Evolutionary conservation across 805 yeast species (phyloP), one percentile per base, ranked within the genome.

Genomic region (Pichia occidentalis): DNA sequence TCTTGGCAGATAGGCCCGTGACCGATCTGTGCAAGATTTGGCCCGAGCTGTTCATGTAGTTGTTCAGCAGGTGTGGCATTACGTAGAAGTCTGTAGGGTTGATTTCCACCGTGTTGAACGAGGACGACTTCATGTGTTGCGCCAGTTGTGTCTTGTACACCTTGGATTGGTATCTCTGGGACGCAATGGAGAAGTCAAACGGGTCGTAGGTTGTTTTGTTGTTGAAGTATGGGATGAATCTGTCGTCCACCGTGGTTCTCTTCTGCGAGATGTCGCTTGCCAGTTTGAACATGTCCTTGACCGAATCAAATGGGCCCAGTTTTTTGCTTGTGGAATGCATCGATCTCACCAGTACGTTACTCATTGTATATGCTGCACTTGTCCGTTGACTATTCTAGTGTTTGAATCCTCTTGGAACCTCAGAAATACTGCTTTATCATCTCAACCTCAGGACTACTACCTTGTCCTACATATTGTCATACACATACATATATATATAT

Each of bases 21-120:
- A 76, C 73, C 37, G 76, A 75, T 43, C 90, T 71, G 16, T 86
- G 84, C 36, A 78, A 62, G 30, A 87, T 85, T 52, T 76, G 78
- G 13, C 97, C 97, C 5, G 85, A 75, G 16, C 78, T 60, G 7
- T 83, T 67, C 38, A 86, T 56, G 52, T 74, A 87, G 31, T 70
- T 65, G 1, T 86, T 76, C 40, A 88, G 67, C 12, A 77, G 61
- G 43, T 69, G 75, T 5, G 95, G 94, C 57, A 80, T 74, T 44
- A 80, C 69, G 60, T 85, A 85, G 41, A 80, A 71, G 52, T 76
- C 80, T 26, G 73, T 59, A 22, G 95, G 94, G 51, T 84, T 73
- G 25, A 80, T 66, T 16, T 75, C 80, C 31, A 49, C 52, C 5
- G 59, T 47, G 39, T 59, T 57, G 45, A 62, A 59, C 2, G 57